A percentile compares a stretch with the other conserved stretches of the same genome.
These are phyloP conservation scores for Erysimum cheiri DNA, from an alignment of 441 rosid genomes.

Conservation along the genomic window DNA sequence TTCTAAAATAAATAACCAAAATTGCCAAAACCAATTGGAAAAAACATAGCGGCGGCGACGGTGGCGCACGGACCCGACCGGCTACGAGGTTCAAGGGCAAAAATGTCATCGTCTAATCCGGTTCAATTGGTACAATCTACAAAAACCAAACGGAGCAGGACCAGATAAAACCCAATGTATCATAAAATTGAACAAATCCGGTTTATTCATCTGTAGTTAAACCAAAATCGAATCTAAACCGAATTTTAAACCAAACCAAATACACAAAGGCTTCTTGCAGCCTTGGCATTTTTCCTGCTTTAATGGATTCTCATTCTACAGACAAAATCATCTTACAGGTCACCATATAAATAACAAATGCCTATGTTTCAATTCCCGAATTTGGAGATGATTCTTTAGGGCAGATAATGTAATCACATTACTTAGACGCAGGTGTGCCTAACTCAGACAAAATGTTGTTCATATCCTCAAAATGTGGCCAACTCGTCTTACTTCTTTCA, in stretches of 20 bases:
- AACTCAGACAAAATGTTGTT: conserved; percentile 58
- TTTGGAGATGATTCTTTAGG: conserved; percentile 19
- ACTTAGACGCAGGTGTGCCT: conserved; percentile 47
- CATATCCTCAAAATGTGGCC: conserved; percentile 87
- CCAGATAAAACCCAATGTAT: no score
- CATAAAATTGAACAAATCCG: no score
- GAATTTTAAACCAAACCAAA: no score
- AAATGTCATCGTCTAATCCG: no score
- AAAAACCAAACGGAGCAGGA: neutral
- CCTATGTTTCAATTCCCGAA: conserved; percentile 12
- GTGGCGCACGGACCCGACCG: neutral
- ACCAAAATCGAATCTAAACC: no score
- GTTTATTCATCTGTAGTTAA: no score
- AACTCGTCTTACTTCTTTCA: conserved; percentile 47
- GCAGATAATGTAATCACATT: neutral
- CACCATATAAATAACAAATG: conserved; percentile 21
- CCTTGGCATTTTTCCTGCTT: no score
- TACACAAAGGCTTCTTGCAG: no score
- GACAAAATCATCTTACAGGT: conserved; percentile 28
- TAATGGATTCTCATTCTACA: conserved; percentile 12
- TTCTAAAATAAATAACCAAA: neutral
- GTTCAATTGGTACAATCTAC: neutral
- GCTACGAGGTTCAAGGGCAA: neutral
- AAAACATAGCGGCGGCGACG: neutral
- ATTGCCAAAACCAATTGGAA: neutral